Base-by-base conservation (phyloP, 73 alveolate species). In the Stentor roeselii region DNA sequence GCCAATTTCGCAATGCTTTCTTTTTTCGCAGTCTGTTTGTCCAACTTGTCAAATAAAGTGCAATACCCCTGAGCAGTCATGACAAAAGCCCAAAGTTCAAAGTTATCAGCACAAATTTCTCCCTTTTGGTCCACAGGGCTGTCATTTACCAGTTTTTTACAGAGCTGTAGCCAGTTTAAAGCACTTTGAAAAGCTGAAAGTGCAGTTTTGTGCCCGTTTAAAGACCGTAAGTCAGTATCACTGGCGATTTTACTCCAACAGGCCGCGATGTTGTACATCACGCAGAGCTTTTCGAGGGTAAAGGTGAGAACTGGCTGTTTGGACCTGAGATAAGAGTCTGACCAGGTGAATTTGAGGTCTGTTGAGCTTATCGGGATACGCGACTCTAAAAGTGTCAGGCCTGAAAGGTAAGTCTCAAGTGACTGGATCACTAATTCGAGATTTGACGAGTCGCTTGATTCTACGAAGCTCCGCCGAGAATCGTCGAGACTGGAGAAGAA, bases 281-380 rank as follows among this genome's bases (percentile, higher is more conserved):
- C 41, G 2, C 80, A 0, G 21, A 34, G 50, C 2, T 67, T 67
- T 67, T 67, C 80, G 21, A 67, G 34, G 11, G 80, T 21, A 32
- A 27, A 67, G 34, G 21, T 67, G 50, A 32, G 34, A 27, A 32
- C 80, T 67, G n/a, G 80, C 21, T 21, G 37, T 34, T 67, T 67
- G 21, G 41, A 15, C 34, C 37, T 67, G 21, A n/a, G 42, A 21
- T 21, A 67, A 30, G 80, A 30, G 34, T 67, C 80, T 21, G 34
- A 34, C 80, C 80, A 67, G 15, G 37, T n/a, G 41, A 67, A 67
- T 40, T 67, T 67, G 14, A 67, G 21, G 37, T 67, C 80, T 30
- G 80, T 67, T n/a, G 80, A 67, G 14, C 42, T 21, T 30, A 67
- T 32, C 27, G 80, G 80, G 2, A 67, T 11, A 27, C 41, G 21